Evolutionary conservation across 148 eudicot genomes (phyloP).

Genomic region (Diospyros kaki): DNA sequence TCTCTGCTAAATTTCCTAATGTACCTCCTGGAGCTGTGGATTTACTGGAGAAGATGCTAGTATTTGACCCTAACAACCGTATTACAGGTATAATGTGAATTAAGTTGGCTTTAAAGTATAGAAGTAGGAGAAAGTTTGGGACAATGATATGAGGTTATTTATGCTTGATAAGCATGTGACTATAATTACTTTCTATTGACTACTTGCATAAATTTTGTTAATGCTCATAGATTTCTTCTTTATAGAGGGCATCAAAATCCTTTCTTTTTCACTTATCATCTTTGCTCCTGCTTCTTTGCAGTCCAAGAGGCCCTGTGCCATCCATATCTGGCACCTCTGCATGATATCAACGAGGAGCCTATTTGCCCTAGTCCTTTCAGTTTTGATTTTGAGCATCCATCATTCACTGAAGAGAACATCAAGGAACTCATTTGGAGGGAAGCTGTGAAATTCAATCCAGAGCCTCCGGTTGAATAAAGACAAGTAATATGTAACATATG

Average conservation of each 20-base stretch:
- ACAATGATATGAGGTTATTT: background rate
- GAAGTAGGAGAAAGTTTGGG: too few species aligned
- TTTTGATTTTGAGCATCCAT: slow-evolving; percentile 94
- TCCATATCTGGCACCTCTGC: slow-evolving; percentile 82
- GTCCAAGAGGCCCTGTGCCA: slow-evolving; percentile 65
- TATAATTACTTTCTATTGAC: background rate
- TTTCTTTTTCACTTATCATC: background rate
- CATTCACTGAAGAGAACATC: slow-evolving; percentile 78
- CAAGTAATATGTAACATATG: slow-evolving; percentile 3
- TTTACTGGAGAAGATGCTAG: slow-evolving; percentile 89
- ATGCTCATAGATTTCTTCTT: background rate
- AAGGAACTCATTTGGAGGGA: slow-evolving; percentile 95
- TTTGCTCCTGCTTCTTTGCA: slow-evolving; percentile 20
- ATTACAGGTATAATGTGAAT: slow-evolving; percentile 57
- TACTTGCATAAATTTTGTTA: background rate
- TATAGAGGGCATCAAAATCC: background rate
- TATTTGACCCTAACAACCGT: slow-evolving; percentile 88
- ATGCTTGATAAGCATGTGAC: background rate
- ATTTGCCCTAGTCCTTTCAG: slow-evolving; percentile 72
- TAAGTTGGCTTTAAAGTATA: background rate
- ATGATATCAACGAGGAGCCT: slow-evolving; percentile 85
- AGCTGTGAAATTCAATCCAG: slow-evolving; percentile 74
- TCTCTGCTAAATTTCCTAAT: slow-evolving; percentile 65
- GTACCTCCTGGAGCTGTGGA: slow-evolving; percentile 73
- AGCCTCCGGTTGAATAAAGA: slow-evolving; percentile 45